Conservation (phyloP, 164 flowering plant species). For the Aristolochia contorta region DNA sequence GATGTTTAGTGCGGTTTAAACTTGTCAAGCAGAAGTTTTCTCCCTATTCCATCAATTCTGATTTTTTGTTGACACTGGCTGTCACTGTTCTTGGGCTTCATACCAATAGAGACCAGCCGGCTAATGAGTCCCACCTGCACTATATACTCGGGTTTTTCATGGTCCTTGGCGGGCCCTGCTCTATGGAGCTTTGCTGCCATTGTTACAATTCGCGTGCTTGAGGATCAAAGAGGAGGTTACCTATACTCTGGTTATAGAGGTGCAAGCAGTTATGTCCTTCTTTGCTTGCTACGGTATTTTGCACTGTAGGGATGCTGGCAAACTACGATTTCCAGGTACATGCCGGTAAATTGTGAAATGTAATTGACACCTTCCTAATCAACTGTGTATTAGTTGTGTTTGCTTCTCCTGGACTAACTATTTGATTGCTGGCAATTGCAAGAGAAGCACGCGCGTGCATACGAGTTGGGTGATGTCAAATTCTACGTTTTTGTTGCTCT, state of each 20-base stretch:
- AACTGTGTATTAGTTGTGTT: too few species aligned
- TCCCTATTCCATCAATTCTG: conserved; percentile 33
- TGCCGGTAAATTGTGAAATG: too few species aligned
- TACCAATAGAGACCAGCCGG: conserved; percentile 25
- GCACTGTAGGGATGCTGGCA: conserved; percentile 39
- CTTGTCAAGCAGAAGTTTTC: conserved; percentile 45
- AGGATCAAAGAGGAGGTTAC: conserved; percentile 27
- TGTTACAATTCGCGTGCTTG: conserved; percentile 23
- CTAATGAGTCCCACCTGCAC: conserved; percentile 14
- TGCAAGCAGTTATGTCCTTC: conserved; percentile 29
- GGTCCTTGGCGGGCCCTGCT: conserved; percentile 31
- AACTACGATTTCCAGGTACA: conserved; percentile 43
- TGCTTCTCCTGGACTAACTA: too few species aligned
- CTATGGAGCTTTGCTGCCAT: conserved; percentile 32
- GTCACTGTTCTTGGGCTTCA: conserved; percentile 36
- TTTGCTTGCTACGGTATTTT: conserved; percentile 29
- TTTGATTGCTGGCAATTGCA: too few species aligned
- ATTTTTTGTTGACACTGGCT: conserved; percentile 32
- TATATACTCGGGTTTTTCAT: conserved; percentile 32
- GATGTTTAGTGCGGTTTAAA: conserved; percentile 46
- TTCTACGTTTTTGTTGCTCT: too few species aligned
- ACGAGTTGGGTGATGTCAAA: too few species aligned
- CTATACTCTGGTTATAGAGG: conserved; percentile 40
- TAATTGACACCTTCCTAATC: too few species aligned
- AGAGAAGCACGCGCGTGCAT: too few species aligned